phyloP scores from a whole-genome alignment of 2,329 filamentous ascomycete species.

The Pseudofabraea citricarpa region DNA sequence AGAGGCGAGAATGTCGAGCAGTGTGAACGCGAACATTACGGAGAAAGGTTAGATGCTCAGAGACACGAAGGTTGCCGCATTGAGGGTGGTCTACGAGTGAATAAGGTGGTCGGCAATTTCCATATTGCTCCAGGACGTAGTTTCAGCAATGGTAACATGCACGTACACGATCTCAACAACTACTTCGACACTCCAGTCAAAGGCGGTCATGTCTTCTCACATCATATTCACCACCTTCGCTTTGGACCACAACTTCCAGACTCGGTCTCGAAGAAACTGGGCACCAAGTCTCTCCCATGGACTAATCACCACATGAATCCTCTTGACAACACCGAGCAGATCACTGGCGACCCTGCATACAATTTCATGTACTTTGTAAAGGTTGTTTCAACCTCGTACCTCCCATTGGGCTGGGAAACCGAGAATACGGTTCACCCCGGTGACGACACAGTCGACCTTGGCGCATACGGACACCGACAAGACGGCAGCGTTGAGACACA shows the following conservation, averaged over 20 bases:
- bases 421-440: conserved; percentile 31
- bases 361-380: conserved; percentile 99
- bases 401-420: conserved; percentile 80
- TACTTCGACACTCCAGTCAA: conserved; percentile 74
- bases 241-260: conserved; percentile 91
- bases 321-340: conserved; percentile 74
- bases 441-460: conserved; percentile 57
- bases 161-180: conserved; percentile 95
- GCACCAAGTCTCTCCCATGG: conserved; percentile 57
- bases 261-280: conserved; percentile 56
- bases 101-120: conserved; percentile 99
- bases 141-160: conserved; percentile 95
- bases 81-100: conserved; percentile 86
- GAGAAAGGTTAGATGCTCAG: conserved; percentile 81
- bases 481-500: conserved; percentile 92
- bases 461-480: conserved; percentile 58
- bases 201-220: conserved; percentile 78
- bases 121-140: conserved; percentile 94
- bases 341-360: conserved; percentile 74
- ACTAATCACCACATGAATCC: conserved; percentile 91
- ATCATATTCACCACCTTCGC: conserved; percentile 80
- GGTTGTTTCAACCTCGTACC: conserved; percentile 92
- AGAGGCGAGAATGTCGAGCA: conserved; percentile 90
- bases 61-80: conserved; percentile 90
- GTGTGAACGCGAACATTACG: conserved; percentile 91